Evolutionary conservation across 148 eudicot species (phyloP).

Genomic region (Tetragonia tetragonoides): DNA sequence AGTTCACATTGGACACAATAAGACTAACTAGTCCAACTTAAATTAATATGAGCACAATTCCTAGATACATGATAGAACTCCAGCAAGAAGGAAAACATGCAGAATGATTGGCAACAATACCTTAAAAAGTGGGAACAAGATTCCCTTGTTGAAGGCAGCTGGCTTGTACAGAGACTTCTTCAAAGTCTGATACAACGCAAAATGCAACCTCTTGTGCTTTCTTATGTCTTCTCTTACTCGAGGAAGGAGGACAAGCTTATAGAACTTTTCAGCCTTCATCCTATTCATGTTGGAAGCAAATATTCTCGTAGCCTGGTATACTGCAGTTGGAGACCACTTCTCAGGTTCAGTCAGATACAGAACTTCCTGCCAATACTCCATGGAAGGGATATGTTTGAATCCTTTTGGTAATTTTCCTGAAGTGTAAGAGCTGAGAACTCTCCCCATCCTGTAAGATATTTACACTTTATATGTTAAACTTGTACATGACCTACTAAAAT

Average conservation of each 20-base stretch:
- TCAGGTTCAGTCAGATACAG: slow-evolving; percentile 88
- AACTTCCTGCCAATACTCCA: slow-evolving; percentile 76
- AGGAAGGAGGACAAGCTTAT: slow-evolving; percentile 81
- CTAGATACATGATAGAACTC: neutral
- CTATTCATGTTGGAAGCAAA: slow-evolving; percentile 86
- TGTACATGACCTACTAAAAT: neutral
- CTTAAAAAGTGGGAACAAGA: slow-evolving; percentile 84
- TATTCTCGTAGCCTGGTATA: slow-evolving; percentile 86
- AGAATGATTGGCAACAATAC: slow-evolving; percentile 30
- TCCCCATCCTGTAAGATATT: slow-evolving; percentile 61
- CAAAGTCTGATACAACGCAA: slow-evolving; percentile 64
- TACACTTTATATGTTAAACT: neutral
- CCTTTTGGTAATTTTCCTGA: slow-evolving; percentile 84
- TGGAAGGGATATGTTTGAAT: slow-evolving; percentile 64
- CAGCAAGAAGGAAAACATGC: neutral
- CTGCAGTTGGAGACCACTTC: slow-evolving; percentile 87
- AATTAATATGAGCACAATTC: neutral
- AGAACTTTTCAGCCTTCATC: slow-evolving; percentile 77
- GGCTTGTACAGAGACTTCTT: slow-evolving; percentile 87
- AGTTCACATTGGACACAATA: neutral
- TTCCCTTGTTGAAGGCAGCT: slow-evolving; percentile 93
- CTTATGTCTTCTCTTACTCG: slow-evolving; percentile 77
- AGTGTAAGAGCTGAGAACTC: slow-evolving; percentile 64
- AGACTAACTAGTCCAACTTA: neutral
- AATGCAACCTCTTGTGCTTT: slow-evolving; percentile 80